Evolutionary conservation across 1,284 basidiomycete genomes (phyloP).

Genomic region (Pascua sp.): DNA sequence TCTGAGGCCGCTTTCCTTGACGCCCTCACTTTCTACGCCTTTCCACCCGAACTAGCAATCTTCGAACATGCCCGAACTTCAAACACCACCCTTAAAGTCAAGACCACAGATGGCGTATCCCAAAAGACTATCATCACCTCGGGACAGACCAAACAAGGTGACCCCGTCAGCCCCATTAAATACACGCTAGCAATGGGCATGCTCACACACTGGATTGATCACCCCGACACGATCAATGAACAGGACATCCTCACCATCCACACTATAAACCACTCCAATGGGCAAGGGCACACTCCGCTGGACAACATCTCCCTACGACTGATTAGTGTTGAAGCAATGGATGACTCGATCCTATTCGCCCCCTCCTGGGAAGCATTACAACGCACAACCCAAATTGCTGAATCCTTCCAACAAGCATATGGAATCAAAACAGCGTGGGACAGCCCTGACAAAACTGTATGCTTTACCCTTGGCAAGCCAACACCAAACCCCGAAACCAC

Average conservation of each 20-base stretch:
- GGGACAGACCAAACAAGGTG: constrained; percentile 43
- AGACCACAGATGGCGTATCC: constrained; percentile 36
- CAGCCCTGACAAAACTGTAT: constrained; percentile 11
- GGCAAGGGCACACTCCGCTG: no score
- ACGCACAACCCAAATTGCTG: not conserved
- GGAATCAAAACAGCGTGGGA: constrained; percentile 11
- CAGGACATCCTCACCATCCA: no score
- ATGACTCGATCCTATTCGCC: constrained; percentile 12
- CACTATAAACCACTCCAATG: no score
- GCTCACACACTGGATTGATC: constrained; percentile 31
- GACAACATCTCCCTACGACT: no score
- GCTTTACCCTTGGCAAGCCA: constrained; percentile 12
- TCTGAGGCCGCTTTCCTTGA: constrained; percentile 44
- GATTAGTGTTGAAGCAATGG: constrained; percentile 13
- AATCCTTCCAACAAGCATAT: constrained; percentile 14
- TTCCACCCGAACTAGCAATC: constrained; percentile 28
- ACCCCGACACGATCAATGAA: no score
- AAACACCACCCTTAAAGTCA: constrained; percentile 22
- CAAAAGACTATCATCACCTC: no score
- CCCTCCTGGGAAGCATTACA: not conserved
- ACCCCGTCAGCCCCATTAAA: constrained; percentile 38
- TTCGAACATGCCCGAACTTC: constrained; percentile 37
- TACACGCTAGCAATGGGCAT: constrained; percentile 43
- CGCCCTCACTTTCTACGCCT: constrained; percentile 41
- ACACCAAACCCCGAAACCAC: no score